A percentile compares a stretch with the other conserved stretches of the same genome.
Conservation (phyloP, 148 eudicot genomes). For the Dianthus caryophyllus region DNA sequence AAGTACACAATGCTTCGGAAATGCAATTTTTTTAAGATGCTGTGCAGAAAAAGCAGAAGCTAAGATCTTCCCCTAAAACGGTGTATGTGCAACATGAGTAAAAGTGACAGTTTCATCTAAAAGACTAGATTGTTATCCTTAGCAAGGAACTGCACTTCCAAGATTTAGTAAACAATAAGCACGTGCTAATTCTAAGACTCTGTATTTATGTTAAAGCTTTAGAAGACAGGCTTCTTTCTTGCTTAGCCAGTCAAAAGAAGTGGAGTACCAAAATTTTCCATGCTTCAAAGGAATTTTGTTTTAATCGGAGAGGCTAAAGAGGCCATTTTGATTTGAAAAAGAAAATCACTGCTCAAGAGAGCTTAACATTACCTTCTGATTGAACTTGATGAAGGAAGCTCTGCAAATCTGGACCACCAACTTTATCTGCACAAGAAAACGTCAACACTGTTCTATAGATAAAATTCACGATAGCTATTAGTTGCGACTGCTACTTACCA, state of each 20-base stretch:
- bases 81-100: background rate
- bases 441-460: slow-evolving; percentile 14
- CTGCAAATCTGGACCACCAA: slow-evolving; percentile 72
- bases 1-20: too few relatives aligned
- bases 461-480: slow-evolving; percentile 11
- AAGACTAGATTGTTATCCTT: background rate
- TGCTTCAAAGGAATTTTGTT: background rate
- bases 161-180: background rate
- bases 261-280: background rate
- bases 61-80: too few relatives aligned
- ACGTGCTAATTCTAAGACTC: background rate
- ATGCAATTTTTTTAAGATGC: too few relatives aligned
- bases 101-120: background rate
- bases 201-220: background rate
- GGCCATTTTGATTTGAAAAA: background rate
- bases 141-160: background rate
- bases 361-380: slow-evolving; percentile 50
- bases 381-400: slow-evolving; percentile 75
- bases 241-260: background rate
- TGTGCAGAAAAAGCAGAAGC: too few relatives aligned
- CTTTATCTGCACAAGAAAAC: slow-evolving; percentile 46
- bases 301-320: background rate
- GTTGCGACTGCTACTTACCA: slow-evolving; percentile 36
- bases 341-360: background rate
- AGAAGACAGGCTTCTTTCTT: background rate